These are phyloP conservation scores for Collybiopsis luxurians DNA, from an alignment of 768 basidiomycete species.

Conservation along the genomic window DNA sequence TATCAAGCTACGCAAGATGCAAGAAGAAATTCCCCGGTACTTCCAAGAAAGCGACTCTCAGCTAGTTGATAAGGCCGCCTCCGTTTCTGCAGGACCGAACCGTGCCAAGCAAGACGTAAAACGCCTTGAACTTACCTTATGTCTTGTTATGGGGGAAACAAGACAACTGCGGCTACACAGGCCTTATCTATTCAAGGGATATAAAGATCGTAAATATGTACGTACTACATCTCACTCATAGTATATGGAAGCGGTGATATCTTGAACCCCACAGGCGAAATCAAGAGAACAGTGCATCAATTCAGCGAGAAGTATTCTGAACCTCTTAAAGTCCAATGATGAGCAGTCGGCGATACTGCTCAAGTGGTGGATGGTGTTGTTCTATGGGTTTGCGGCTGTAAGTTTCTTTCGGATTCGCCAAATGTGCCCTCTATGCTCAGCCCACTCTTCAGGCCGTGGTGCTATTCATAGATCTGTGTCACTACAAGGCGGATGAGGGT, in stretches of 20 bases:
- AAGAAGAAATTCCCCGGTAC: slow-evolving; percentile 14
- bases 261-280: slow-evolving; percentile 11
- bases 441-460: slow-evolving; percentile 17
- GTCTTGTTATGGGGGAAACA: slow-evolving; percentile 24
- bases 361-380: slow-evolving; percentile 22
- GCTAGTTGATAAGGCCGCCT: not conserved
- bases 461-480: slow-evolving; percentile 24
- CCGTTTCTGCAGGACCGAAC: not conserved
- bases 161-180: slow-evolving; percentile 21
- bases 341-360: slow-evolving; percentile 19
- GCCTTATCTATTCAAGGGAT: slow-evolving; percentile 22
- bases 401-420: not conserved
- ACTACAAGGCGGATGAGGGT: slow-evolving; percentile 15
- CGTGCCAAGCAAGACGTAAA: slow-evolving; percentile 10
- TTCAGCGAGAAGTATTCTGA: slow-evolving; percentile 19
- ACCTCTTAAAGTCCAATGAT: slow-evolving; percentile 17
- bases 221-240: not conserved
- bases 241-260: too few relatives aligned
- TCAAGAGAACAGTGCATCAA: slow-evolving; percentile 23
- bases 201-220: slow-evolving; percentile 22
- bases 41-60: slow-evolving; percentile 4
- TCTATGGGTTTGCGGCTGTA: slow-evolving; percentile 24
- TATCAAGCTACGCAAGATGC: slow-evolving; percentile 14
- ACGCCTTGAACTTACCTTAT: slow-evolving; percentile 18
- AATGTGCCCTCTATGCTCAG: not conserved